A percentile compares a stretch with the other conserved stretches of the same genome.
Conservation (phyloP, 2,329 filamentous ascomycete species). For the Penicillium sp. region DNA sequence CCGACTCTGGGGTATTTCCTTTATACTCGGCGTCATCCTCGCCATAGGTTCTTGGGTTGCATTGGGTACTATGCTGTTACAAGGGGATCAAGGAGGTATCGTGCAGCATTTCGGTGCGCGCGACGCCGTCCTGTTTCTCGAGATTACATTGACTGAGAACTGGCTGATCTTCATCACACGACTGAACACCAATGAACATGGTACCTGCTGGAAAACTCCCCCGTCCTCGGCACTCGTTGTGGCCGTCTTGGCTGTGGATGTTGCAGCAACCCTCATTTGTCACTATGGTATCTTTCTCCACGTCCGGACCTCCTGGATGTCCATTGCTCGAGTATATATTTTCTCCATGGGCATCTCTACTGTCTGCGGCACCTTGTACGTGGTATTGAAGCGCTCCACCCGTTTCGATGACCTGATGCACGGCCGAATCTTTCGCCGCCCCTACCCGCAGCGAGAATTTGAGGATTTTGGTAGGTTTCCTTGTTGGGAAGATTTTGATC, state of each 20-base stretch:
- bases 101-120: slow-evolving; percentile 84
- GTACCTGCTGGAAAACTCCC: slow-evolving; percentile 47
- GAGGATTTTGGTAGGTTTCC: slow-evolving; percentile 81
- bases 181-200: slow-evolving; percentile 56
- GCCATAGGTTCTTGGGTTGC: slow-evolving; percentile 86
- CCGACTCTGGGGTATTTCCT: slow-evolving; percentile 90
- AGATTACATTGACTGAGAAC: slow-evolving; percentile 89
- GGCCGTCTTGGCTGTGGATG: slow-evolving; percentile 77
- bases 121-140: slow-evolving; percentile 81
- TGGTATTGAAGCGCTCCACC: slow-evolving; percentile 75
- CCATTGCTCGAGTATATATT: slow-evolving; percentile 85
- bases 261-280: slow-evolving; percentile 81
- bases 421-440: slow-evolving; percentile 78
- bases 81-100: slow-evolving; percentile 72
- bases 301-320: slow-evolving; percentile 69
- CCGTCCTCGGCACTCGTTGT: slow-evolving; percentile 64
- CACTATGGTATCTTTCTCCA: slow-evolving; percentile 79
- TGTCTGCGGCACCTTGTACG: slow-evolving; percentile 82
- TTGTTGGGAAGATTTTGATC: background rate
- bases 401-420: slow-evolving; percentile 93
- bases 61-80: slow-evolving; percentile 76
- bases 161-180: slow-evolving; percentile 97
- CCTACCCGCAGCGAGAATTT: slow-evolving; percentile 74
- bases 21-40: slow-evolving; percentile 77
- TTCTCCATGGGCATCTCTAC: slow-evolving; percentile 74